phyloP scores from a whole-genome alignment of 2,329 filamentous ascomycete species.

The Talaromyces verruculosus region DNA sequence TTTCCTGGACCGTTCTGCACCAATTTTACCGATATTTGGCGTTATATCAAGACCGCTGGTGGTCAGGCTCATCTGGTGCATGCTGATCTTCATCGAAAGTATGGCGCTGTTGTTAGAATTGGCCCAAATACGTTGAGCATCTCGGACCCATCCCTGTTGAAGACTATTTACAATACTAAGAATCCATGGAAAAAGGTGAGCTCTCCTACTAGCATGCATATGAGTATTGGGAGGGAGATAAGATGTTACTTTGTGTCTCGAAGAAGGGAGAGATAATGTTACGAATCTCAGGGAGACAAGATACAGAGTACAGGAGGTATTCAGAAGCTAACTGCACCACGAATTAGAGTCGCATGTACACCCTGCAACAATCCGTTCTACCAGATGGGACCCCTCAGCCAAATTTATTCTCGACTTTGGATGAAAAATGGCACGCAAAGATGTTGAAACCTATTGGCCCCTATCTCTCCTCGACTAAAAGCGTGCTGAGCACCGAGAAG shows the following conservation, averaged over 20 bases:
- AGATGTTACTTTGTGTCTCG: neutral
- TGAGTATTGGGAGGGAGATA: neutral
- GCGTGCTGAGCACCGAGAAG: conserved; percentile 8
- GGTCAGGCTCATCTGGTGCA: conserved; percentile 67
- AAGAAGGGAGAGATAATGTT: neutral
- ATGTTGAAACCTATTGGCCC: conserved; percentile 1
- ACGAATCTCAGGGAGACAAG: neutral
- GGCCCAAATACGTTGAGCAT: conserved; percentile 75
- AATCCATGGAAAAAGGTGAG: conserved; percentile 49
- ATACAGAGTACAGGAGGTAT: neutral
- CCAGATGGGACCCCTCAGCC: conserved; percentile 16
- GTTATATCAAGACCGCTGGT: conserved; percentile 66
- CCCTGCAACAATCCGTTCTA: conserved; percentile 13
- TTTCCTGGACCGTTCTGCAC: conserved; percentile 72
- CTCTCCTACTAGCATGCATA: neutral
- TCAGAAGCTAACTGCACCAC: neutral
- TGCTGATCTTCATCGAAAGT: conserved; percentile 64
- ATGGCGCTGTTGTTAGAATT: conserved; percentile 72
- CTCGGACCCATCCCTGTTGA: conserved; percentile 69
- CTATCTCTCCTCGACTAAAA: conserved; percentile 14
- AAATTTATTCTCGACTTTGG: conserved; percentile 14
- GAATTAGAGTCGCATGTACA: conserved; percentile 12
- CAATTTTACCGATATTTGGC: conserved; percentile 69
- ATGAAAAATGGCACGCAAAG: conserved; percentile 15
- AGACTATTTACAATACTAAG: conserved; percentile 75